These are phyloP conservation scores for Rhododendron williamsianum DNA, from an alignment of 148 eudicot species.

Conservation along the genomic window DNA sequence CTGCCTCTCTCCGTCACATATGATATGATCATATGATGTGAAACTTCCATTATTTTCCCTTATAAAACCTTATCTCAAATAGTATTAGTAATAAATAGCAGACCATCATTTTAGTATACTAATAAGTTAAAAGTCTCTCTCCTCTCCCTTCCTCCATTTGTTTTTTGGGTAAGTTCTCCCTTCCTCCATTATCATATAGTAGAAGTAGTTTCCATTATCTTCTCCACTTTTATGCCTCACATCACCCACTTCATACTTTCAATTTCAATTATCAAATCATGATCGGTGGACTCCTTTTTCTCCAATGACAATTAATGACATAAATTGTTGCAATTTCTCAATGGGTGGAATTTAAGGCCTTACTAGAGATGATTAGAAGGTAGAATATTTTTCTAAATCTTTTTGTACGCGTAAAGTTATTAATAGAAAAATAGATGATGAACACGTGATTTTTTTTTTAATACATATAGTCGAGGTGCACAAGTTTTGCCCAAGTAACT, in stretches of 20 bases:
- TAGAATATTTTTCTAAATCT: background rate
- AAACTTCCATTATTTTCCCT: background rate
- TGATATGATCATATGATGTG: background rate
- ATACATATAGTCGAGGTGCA: too few species aligned
- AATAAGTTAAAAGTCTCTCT: background rate
- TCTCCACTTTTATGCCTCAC: background rate
- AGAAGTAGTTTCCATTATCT: background rate
- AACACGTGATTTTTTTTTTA: too few species aligned
- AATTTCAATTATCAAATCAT: constrained; percentile 4
- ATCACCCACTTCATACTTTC: background rate
- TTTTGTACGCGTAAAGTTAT: background rate
- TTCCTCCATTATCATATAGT: background rate
- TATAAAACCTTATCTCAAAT: background rate
- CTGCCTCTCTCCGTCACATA: background rate
- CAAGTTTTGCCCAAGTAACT: too few species aligned
- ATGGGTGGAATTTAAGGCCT: background rate
- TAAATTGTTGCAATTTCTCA: background rate
- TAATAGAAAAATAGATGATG: too few species aligned
- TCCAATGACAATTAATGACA: background rate
- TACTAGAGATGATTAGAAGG: background rate
- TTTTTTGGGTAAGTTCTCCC: too few species aligned
- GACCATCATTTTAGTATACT: background rate
- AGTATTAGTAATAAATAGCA: background rate
- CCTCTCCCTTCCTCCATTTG: too few species aligned
- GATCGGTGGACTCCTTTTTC: background rate